Evolutionary conservation across 768 basidiomycete species (phyloP).

Genomic region (Exidia glandulosa): DNA sequence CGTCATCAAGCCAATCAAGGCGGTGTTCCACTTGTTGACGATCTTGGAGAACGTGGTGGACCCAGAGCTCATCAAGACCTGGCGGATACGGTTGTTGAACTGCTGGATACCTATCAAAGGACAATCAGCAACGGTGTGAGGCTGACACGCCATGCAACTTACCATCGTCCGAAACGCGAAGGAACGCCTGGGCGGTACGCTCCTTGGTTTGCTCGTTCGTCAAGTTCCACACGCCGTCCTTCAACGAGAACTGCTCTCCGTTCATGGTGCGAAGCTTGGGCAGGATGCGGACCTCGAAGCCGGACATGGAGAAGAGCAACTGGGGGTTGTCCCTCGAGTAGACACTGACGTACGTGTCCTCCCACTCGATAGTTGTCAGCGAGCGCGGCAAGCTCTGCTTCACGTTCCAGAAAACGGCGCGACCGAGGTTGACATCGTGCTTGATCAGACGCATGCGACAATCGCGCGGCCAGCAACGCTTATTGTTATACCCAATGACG

Average conservation of each 20-base stretch:
- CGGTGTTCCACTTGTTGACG: slow-evolving; percentile 96
- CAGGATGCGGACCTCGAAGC: slow-evolving; percentile 96
- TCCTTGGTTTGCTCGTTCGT: slow-evolving; percentile 97
- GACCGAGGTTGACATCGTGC: slow-evolving; percentile 96
- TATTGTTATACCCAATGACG: slow-evolving; percentile 98
- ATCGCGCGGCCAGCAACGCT: slow-evolving; percentile 98
- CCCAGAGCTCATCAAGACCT: slow-evolving; percentile 96
- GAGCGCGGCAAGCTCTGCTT: slow-evolving; percentile 94
- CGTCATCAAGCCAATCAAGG: slow-evolving; percentile 91
- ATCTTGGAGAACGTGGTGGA: slow-evolving; percentile 99
- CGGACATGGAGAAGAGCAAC: slow-evolving; percentile 94
- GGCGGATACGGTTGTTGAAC: slow-evolving; percentile 95
- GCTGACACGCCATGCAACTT: slow-evolving; percentile 5
- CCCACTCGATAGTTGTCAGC: slow-evolving; percentile 98
- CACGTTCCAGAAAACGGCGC: slow-evolving; percentile 99
- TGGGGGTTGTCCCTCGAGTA: slow-evolving; percentile 98
- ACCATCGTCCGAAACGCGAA: slow-evolving; percentile 95
- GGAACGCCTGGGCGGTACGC: slow-evolving; percentile 93
- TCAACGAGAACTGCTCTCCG: slow-evolving; percentile 93
- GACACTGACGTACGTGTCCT: slow-evolving; percentile 93
- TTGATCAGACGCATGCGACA: slow-evolving; percentile 99
- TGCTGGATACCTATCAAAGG: slow-evolving; percentile 65
- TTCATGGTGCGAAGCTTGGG: slow-evolving; percentile 93
- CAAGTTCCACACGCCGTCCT: slow-evolving; percentile 93
- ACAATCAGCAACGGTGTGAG: slow-evolving; percentile 5